These are phyloP conservation scores for Cercophora samala DNA, from an alignment of 495 filamentous ascomycete genomes.

Conservation along the genomic window DNA sequence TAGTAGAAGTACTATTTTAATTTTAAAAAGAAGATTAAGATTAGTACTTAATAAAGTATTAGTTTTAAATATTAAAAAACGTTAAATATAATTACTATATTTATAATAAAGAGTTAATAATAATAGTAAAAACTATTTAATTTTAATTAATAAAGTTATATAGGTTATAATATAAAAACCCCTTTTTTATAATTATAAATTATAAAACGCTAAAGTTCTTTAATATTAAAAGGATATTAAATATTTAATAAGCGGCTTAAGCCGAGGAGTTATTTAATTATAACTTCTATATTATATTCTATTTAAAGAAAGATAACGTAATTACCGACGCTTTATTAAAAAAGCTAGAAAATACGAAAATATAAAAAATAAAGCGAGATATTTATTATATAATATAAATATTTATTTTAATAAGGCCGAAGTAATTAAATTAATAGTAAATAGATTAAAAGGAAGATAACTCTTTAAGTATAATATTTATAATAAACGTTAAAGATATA, in stretches of 20 bases:
- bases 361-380: neutral
- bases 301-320: neutral
- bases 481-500: neutral
- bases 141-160: neutral
- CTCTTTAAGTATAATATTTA: neutral
- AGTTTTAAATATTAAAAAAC: neutral
- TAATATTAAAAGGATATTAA: neutral
- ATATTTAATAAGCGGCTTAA: neutral
- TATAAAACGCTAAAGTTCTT: neutral
- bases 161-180: neutral
- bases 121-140: neutral
- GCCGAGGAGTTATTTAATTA: neutral
- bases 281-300: neutral
- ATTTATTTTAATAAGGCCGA: neutral
- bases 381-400: neutral
- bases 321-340: neutral
- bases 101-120: conserved; percentile 12
- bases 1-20: conserved; percentile 1
- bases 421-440: neutral
- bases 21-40: neutral
- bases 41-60: neutral
- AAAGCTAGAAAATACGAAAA: neutral
- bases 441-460: neutral
- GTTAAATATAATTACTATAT: conserved; percentile 8
- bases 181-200: neutral